Percentiles rank a stretch among this genome's conserved stretches.
Evolutionary conservation across 2,329 filamentous ascomycete species (phyloP).

Genomic region (Colletotrichum salicis): DNA sequence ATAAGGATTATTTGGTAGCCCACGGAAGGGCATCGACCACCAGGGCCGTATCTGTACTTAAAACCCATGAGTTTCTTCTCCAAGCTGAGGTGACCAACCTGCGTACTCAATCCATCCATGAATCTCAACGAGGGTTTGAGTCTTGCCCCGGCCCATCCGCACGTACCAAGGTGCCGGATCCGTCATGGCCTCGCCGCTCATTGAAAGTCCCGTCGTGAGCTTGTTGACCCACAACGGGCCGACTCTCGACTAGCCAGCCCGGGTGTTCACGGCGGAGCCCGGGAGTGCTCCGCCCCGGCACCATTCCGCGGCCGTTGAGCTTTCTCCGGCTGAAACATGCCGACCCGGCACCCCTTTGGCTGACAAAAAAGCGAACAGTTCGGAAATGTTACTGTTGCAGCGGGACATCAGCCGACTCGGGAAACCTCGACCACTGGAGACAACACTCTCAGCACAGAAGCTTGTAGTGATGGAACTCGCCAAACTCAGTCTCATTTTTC

Average conservation of each 20-base stretch:
- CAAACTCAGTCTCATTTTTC: background rate
- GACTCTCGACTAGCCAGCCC: constrained; percentile 5
- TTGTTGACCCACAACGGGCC: background rate
- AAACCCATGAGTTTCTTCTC: background rate
- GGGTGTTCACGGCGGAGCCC: constrained; percentile 9
- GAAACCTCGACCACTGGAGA: background rate
- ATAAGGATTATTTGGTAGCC: background rate
- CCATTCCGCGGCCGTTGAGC: background rate
- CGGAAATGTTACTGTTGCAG: background rate
- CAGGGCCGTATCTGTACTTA: background rate
- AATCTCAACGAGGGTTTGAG: background rate
- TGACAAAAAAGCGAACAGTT: background rate
- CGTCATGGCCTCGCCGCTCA: background rate
- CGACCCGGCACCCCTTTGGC: background rate
- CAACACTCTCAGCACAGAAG: background rate
- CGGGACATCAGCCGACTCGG: background rate
- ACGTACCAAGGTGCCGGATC: background rate
- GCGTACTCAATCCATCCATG: background rate
- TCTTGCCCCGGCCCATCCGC: background rate
- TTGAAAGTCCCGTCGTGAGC: background rate
- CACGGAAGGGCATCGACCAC: background rate
- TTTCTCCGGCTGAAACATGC: constrained; percentile 7
- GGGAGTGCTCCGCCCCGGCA: constrained; percentile 16
- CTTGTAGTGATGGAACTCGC: background rate
- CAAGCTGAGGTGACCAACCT: background rate